Conservation (phyloP, 345 rosid genomes). For the Cardamine occulta region DNA sequence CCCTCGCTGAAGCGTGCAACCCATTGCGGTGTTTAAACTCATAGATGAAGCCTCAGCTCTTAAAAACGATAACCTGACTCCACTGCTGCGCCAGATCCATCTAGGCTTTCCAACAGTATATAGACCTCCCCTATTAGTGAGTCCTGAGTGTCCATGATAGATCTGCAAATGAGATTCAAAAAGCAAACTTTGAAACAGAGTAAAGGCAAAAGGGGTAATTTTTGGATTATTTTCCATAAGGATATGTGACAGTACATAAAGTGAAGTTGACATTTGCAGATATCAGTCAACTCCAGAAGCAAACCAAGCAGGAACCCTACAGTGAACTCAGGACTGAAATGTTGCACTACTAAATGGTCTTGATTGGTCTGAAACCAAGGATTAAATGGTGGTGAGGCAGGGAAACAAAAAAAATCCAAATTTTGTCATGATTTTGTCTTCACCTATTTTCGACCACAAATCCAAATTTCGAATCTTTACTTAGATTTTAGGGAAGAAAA, state of each 20-base stretch:
- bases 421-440: neutral
- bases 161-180: constrained; percentile 54
- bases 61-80: constrained; percentile 35
- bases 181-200: constrained; percentile 14
- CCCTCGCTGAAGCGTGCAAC: constrained; percentile 22
- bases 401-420: neutral
- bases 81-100: constrained; percentile 27
- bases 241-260: constrained; percentile 56
- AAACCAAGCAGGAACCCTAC: constrained; percentile 14
- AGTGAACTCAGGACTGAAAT: constrained; percentile 18
- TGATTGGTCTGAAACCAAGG: constrained; percentile 35
- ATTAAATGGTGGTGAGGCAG: neutral
- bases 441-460: constrained; percentile 1
- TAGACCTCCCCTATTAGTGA: constrained; percentile 75
- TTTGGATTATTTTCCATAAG: neutral
- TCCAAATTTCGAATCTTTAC: neutral
- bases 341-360: constrained; percentile 5
- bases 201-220: neutral
- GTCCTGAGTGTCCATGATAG: constrained; percentile 85
- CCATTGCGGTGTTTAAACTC: constrained; percentile 18
- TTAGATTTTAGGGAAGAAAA: too few species aligned
- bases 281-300: constrained; percentile 49
- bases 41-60: constrained; percentile 38
- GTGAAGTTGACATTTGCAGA: constrained; percentile 81
- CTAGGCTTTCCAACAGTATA: constrained; percentile 60